Evolutionary conservation across 129 eudicot genomes (phyloP).

Genomic region (Lactuca saligna): DNA sequence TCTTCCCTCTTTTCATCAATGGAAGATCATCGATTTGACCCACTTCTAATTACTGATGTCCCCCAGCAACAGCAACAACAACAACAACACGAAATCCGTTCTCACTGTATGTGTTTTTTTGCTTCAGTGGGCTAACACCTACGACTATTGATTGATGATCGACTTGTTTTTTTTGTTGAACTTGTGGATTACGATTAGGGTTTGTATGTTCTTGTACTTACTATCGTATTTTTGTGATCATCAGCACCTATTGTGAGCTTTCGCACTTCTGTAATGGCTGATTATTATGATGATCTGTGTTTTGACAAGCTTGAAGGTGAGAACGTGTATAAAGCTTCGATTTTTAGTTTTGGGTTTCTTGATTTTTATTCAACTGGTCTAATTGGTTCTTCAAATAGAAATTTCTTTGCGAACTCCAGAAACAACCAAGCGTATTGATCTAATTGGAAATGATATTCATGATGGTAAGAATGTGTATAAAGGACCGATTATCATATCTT

Average conservation of each 20-base stretch:
- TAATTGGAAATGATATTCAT: slow-evolving; percentile 31
- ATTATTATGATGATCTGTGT: slow-evolving; percentile 28
- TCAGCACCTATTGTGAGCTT: slow-evolving; percentile 45
- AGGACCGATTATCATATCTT: background rate
- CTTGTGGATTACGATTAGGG: slow-evolving; percentile 11
- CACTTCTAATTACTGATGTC: slow-evolving; percentile 83
- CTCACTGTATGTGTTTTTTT: slow-evolving; percentile 29
- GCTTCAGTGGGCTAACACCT: background rate
- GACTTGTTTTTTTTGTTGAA: background rate
- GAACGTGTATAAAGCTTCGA: slow-evolving; percentile 7
- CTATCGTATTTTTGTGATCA: slow-evolving; percentile 4
- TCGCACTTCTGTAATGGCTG: slow-evolving; percentile 38
- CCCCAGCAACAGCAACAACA: slow-evolving; percentile 39
- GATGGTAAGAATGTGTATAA: slow-evolving; percentile 37
- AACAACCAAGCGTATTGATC: slow-evolving; percentile 29
- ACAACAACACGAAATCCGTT: slow-evolving; percentile 8
- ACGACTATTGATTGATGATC: background rate
- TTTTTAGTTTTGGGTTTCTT: slow-evolving; percentile 9
- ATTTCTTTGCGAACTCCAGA: slow-evolving; percentile 20
- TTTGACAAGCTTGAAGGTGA: slow-evolving; percentile 48
- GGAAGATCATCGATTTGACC: slow-evolving; percentile 65
- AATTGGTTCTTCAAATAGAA: slow-evolving; percentile 18
- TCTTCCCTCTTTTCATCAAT: slow-evolving; percentile 49
- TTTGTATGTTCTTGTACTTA: slow-evolving; percentile 12
- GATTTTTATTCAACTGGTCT: background rate